Evolutionary conservation across 1,284 basidiomycete genomes (phyloP), one percentile per base, ranked within the genome.

Genomic region (Boletellus dicymbophilus): DNA sequence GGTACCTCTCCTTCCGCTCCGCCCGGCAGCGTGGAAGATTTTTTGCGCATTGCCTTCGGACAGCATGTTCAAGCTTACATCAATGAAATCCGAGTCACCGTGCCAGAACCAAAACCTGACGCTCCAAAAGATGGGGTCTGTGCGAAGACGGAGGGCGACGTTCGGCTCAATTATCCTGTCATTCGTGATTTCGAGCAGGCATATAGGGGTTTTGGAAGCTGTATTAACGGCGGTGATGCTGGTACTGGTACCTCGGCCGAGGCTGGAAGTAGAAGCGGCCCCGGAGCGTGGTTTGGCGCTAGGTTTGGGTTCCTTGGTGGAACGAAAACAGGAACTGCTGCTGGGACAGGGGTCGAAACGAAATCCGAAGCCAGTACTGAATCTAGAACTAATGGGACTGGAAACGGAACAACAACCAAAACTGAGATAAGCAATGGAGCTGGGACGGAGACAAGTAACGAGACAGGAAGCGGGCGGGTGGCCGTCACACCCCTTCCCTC

Each of bases 1-100:
- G 38, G 42, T 12, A 11, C 13, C 2, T 26, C 21, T 6, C 38
- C 51, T 18, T 2, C 31, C 12, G 2, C n/a, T 10, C 6, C 28
- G 1, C 48, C 48, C 0, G 8, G 10, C n/a, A 23, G 2, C n/a
- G 25, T 49, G 37, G 9, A 16, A 3, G 44, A 39, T 16, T 54
- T 55, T 12, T 11, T 53, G 6, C 3, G 11, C 20, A 6, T 30
- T 1, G 28, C 21, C 3, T 5, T 11, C 12, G 12, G 13, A 10
- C 37, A 58, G 33, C 57, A 58, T 20, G 18, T 13, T 1, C 1
- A 34, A 7, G 48, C 44, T 25, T 58, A 60, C 30, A 1, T 21
- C 12, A 3, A 30, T 1, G n/a, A 49, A 21, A 25, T 42, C 16
- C 34, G 43, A 1, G 12, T 52, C 4, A 0, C 16, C 15, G 28